phyloP scores from a whole-genome alignment of 768 basidiomycete species.

The Paxillus ammoniavirescens region DNA sequence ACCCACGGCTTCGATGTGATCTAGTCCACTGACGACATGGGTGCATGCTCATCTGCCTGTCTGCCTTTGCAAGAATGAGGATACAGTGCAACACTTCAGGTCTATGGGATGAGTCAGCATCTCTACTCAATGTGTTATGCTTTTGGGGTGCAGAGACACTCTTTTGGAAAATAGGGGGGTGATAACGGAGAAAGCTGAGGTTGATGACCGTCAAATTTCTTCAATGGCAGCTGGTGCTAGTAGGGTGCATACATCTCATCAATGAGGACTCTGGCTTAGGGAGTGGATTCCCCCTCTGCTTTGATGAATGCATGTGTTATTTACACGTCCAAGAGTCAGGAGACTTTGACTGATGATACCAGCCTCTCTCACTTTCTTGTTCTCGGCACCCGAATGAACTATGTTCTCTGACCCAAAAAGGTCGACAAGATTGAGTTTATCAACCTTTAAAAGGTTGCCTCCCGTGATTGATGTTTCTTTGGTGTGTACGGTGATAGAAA shows the following conservation, averaged over 20 bases:
- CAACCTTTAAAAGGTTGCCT: constrained; percentile 88
- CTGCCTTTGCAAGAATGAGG: constrained; percentile 89
- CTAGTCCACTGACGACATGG: constrained; percentile 85
- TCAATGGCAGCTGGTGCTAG: too few relatives aligned
- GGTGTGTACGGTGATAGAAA: constrained; percentile 95
- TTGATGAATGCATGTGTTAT: constrained; percentile 55
- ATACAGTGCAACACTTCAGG: constrained; percentile 46
- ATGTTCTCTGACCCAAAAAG: constrained; percentile 98
- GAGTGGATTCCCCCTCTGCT: too few relatives aligned
- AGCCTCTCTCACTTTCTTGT: constrained; percentile 92
- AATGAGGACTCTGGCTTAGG: too few relatives aligned
- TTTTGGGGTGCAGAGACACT: too few relatives aligned
- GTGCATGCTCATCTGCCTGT: constrained; percentile 89
- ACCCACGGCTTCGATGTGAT: constrained; percentile 83
- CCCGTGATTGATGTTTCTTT: constrained; percentile 78
- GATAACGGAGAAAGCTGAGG: too few relatives aligned
- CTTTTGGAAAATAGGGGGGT: too few relatives aligned
- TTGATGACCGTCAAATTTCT: too few relatives aligned
- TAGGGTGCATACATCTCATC: too few relatives aligned
- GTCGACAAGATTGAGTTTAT: constrained; percentile 96
- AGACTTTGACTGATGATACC: constrained; percentile 99
- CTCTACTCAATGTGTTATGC: too few relatives aligned
- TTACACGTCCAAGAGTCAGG: constrained; percentile 94
- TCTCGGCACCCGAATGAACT: constrained; percentile 91
- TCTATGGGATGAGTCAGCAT: too few relatives aligned